These are phyloP conservation scores for Xylariaceae sp. DNA, from an alignment of 2,329 filamentous ascomycete species.

Conservation along the genomic window DNA sequence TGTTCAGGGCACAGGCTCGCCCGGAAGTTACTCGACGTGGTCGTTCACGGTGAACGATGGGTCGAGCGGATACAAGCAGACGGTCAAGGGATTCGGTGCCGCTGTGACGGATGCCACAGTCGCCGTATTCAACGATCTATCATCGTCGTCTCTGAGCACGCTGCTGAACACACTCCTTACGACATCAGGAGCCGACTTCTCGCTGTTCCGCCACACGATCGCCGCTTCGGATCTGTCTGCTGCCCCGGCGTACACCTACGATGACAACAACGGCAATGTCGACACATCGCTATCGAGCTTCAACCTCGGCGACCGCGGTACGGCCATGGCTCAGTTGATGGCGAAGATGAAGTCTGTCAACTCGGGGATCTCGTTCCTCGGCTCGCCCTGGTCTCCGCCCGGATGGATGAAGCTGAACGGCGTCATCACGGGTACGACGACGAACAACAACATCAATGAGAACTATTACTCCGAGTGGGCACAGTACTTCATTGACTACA, in stretches of 20 bases:
- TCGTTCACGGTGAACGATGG: constrained; percentile 38
- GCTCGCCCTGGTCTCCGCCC: constrained; percentile 38
- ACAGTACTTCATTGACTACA: constrained; percentile 40
- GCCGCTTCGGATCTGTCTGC: constrained; percentile 38
- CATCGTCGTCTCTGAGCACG: constrained; percentile 25
- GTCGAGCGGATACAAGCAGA: constrained; percentile 36
- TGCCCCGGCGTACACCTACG: constrained; percentile 38
- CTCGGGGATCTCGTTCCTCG: constrained; percentile 34
- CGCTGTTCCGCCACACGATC: constrained; percentile 39
- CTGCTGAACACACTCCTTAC: constrained; percentile 37
- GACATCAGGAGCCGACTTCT: constrained; percentile 35
- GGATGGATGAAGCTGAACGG: constrained; percentile 41
- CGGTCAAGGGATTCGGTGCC: constrained; percentile 39
- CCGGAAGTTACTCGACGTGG: constrained; percentile 33
- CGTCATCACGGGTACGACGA: constrained; percentile 27
- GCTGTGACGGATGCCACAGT: constrained; percentile 41
- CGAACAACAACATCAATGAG: constrained; percentile 35
- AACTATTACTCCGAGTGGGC: constrained; percentile 34
- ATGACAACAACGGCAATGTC: constrained; percentile 31
- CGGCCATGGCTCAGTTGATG: constrained; percentile 36
- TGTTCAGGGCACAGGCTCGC: constrained; percentile 31
- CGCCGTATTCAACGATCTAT: constrained; percentile 34
- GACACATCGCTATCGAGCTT: constrained; percentile 32
- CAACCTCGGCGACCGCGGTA: constrained; percentile 36
- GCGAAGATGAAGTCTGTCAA: constrained; percentile 34